Evolutionary conservation across 306 rosid species (phyloP).

Genomic region (Malus asiatica): DNA sequence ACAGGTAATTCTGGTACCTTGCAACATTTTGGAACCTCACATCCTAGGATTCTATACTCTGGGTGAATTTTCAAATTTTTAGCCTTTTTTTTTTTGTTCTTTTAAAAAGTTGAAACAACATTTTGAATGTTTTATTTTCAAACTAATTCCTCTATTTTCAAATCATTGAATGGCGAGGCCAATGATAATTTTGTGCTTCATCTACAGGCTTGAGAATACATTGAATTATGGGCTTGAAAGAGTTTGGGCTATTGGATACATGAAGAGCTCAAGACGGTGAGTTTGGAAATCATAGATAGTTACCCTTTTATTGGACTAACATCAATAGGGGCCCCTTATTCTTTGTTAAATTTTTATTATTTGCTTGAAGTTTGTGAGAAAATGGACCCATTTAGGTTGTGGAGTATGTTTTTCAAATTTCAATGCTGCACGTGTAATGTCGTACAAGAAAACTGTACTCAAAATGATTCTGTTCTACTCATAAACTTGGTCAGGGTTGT

Average conservation of each 20-base stretch:
- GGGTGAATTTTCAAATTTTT: neutral
- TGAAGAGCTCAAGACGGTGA: conserved; percentile 96
- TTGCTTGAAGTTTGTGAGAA: neutral
- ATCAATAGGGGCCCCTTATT: neutral
- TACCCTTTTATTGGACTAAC: neutral
- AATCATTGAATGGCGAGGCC: neutral
- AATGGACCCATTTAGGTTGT: neutral
- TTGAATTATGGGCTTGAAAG: conserved; percentile 95
- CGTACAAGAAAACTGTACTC: neutral
- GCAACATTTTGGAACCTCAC: neutral
- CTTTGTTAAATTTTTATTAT: neutral
- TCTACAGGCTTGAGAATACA: conserved; percentile 93
- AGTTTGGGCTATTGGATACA: conserved; percentile 99
- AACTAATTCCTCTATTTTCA: neutral
- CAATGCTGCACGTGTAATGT: neutral
- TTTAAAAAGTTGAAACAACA: neutral
- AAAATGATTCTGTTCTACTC: neutral
- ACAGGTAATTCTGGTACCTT: conserved; percentile 49
- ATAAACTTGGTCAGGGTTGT: conserved; percentile 61
- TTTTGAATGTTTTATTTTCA: neutral
- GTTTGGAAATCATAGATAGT: conserved; percentile 5
- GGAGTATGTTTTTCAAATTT: neutral
- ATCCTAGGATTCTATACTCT: neutral
- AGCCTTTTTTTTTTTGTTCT: too few species aligned
- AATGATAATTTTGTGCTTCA: neutral